A percentile compares a stretch with the other conserved stretches of the same genome.
These are phyloP conservation scores for Psilocybe cubensis DNA, from an alignment of 768 basidiomycete species.

Conservation along the genomic window DNA sequence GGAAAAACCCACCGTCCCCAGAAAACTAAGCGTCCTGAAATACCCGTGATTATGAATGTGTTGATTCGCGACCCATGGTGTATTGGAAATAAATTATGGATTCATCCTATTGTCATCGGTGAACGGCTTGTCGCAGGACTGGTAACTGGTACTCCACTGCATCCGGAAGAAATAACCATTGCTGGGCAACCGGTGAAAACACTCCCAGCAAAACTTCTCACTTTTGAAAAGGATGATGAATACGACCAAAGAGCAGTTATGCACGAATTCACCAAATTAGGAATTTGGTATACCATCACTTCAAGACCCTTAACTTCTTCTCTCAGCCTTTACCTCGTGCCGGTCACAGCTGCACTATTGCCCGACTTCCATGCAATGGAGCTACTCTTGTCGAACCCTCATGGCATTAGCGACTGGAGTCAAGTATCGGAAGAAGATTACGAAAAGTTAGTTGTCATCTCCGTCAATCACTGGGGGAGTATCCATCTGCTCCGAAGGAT, in stretches of 20 bases:
- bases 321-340: slow-evolving; percentile 68
- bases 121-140: slow-evolving; percentile 59
- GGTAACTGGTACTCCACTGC: slow-evolving; percentile 65
- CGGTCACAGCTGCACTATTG: slow-evolving; percentile 49
- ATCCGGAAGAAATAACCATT: slow-evolving; percentile 45
- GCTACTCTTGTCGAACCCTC: slow-evolving; percentile 48
- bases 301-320: slow-evolving; percentile 53
- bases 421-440: slow-evolving; percentile 51
- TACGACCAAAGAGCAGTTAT: slow-evolving; percentile 52
- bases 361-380: slow-evolving; percentile 66
- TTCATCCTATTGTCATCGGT: slow-evolving; percentile 63
- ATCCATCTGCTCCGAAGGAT: slow-evolving; percentile 58
- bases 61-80: slow-evolving; percentile 70
- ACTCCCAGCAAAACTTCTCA: slow-evolving; percentile 34
- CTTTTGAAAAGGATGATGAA: slow-evolving; percentile 50
- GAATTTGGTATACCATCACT: slow-evolving; percentile 67
- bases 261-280: slow-evolving; percentile 65
- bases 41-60: slow-evolving; percentile 63
- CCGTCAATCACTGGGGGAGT: slow-evolving; percentile 57
- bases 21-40: slow-evolving; percentile 43
- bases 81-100: slow-evolving; percentile 56
- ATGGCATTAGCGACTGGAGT: slow-evolving; percentile 60
- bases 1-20: slow-evolving; percentile 27
- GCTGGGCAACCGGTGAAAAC: slow-evolving; percentile 36
- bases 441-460: slow-evolving; percentile 56